A percentile compares a stretch with the other conserved stretches of the same genome.
Evolutionary conservation across 495 filamentous ascomycete genomes (phyloP).

Genomic region (Pyronema omphalodes): DNA sequence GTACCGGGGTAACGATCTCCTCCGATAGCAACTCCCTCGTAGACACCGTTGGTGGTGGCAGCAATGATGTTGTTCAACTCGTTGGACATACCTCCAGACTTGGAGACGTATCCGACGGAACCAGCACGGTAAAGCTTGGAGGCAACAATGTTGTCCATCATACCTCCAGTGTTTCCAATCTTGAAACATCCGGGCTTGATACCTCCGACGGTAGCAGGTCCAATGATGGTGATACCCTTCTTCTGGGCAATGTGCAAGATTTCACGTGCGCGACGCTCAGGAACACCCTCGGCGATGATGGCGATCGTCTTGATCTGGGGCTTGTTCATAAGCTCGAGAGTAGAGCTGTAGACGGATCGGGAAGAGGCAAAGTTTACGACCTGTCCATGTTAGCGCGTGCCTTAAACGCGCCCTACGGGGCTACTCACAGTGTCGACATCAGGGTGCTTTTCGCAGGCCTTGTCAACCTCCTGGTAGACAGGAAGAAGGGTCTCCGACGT

Average conservation of each 20-base stretch:
- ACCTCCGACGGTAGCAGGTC: slow-evolving; percentile 93
- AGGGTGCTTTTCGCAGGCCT: slow-evolving; percentile 90
- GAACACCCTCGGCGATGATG: slow-evolving; percentile 98
- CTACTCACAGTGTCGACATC: slow-evolving; percentile 59
- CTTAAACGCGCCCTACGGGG: background rate
- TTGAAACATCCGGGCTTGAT: slow-evolving; percentile 99
- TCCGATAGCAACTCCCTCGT: slow-evolving; percentile 97
- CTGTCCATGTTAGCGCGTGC: slow-evolving; percentile 6
- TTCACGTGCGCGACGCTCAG: slow-evolving; percentile 94
- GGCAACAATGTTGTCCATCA: slow-evolving; percentile 99
- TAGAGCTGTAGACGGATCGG: slow-evolving; percentile 91
- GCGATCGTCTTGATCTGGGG: slow-evolving; percentile 95
- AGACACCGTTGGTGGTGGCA: slow-evolving; percentile 88
- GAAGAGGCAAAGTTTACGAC: slow-evolving; percentile 99
- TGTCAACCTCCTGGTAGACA: slow-evolving; percentile 86
- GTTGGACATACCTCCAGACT: slow-evolving; percentile 99
- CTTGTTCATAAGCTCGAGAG: slow-evolving; percentile 93
- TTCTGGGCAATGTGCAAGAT: slow-evolving; percentile 86
- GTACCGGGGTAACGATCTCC: slow-evolving; percentile 97
- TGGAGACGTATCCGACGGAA: slow-evolving; percentile 97
- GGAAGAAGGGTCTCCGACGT: slow-evolving; percentile 97
- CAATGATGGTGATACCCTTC: slow-evolving; percentile 98
- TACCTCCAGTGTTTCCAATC: slow-evolving; percentile 99
- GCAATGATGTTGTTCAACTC: slow-evolving; percentile 99
- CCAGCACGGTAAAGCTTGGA: slow-evolving; percentile 99